These are phyloP conservation scores for Neopestalotiopsis sp. DNA, from an alignment of 2,329 filamentous ascomycete genomes.

Conservation along the genomic window DNA sequence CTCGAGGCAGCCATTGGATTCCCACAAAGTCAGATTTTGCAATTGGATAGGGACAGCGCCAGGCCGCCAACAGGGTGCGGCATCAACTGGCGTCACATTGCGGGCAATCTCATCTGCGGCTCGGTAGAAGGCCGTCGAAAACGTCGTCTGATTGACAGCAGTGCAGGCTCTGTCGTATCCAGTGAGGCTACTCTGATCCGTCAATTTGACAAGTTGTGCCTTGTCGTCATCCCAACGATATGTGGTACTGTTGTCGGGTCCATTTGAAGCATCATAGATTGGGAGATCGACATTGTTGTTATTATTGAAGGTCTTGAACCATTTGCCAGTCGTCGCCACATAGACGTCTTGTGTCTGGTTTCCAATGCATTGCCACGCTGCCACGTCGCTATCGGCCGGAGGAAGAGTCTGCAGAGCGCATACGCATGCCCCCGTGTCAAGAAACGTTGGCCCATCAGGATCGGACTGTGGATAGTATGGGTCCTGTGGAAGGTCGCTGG, in stretches of 20 bases:
- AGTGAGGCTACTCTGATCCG: conserved; percentile 32
- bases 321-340: conserved; percentile 42
- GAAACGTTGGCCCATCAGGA: conserved; percentile 39
- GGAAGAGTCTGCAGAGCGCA: conserved; percentile 28
- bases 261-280: conserved; percentile 43
- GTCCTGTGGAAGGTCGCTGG: conserved; percentile 31
- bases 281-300: conserved; percentile 29
- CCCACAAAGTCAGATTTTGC: conserved; percentile 42
- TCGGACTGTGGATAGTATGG: conserved; percentile 38
- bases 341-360: conserved; percentile 47
- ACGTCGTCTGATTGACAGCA: conserved; percentile 43
- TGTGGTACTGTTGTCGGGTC: conserved; percentile 35
- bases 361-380: conserved; percentile 50
- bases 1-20: conserved; percentile 40
- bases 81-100: conserved; percentile 39
- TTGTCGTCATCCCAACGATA: conserved; percentile 34
- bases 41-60: conserved; percentile 46
- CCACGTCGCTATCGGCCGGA: neutral
- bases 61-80: conserved; percentile 44
- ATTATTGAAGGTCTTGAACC: conserved; percentile 41
- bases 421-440: conserved; percentile 43
- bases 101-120: conserved; percentile 30
- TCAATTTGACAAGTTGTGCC: conserved; percentile 29
- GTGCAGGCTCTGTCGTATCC: conserved; percentile 47
- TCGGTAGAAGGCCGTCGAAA: conserved; percentile 47